Conservation (phyloP, 257 asterid species). For the Salvia splendens region DNA sequence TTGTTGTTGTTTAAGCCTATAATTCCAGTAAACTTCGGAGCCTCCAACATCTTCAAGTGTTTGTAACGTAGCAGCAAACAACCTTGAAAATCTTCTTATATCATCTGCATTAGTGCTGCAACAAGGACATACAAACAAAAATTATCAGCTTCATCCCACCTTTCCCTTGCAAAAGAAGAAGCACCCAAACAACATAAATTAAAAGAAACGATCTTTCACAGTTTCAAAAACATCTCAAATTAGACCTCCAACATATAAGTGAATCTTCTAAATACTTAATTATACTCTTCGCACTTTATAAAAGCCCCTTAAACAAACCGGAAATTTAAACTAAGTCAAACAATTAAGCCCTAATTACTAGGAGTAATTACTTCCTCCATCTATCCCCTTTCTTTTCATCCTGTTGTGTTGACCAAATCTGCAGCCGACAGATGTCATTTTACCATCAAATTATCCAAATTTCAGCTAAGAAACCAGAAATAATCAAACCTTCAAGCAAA, state of each 20-base stretch:
- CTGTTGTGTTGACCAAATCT: background rate
- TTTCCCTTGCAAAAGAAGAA: slow-evolving; percentile 6
- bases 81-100: slow-evolving; percentile 31
- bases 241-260: background rate
- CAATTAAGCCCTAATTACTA: slow-evolving; percentile 15
- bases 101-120: slow-evolving; percentile 50
- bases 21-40: slow-evolving; percentile 74
- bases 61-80: slow-evolving; percentile 26
- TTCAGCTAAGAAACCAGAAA: slow-evolving; percentile 11
- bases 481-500: slow-evolving; percentile 1
- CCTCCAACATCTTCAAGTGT: slow-evolving; percentile 69
- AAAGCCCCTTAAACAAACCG: background rate
- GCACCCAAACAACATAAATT: background rate
- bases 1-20: slow-evolving; percentile 70
- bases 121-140: slow-evolving; percentile 1
- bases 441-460: slow-evolving; percentile 17
- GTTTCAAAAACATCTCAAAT: background rate
- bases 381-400: slow-evolving; percentile 9
- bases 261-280: background rate
- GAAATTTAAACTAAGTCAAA: slow-evolving; percentile 9
- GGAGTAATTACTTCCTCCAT: slow-evolving; percentile 1
- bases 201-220: background rate
- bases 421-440: slow-evolving; percentile 18
- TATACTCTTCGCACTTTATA: slow-evolving; percentile 4
- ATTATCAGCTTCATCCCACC: slow-evolving; percentile 11